Conservation (phyloP, 306 rosid genomes). For the Fragaria vesca region DNA sequence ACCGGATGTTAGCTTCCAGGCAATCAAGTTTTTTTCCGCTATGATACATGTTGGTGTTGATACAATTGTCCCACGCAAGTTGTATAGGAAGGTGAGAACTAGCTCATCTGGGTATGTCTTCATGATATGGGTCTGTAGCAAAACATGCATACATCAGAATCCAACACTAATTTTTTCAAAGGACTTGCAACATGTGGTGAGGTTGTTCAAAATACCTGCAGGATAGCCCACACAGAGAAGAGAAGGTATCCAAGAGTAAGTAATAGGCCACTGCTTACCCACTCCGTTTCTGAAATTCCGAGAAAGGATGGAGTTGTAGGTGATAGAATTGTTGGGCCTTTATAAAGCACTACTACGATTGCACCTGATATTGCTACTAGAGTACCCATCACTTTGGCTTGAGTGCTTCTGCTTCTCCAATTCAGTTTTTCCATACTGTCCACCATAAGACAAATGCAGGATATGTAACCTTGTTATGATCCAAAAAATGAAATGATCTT, state of each 20-base stretch:
- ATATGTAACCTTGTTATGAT: too few species aligned
- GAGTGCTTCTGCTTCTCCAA: conserved; percentile 38
- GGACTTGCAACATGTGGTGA: too few species aligned
- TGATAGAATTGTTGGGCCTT: conserved; percentile 37
- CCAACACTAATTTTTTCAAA: too few species aligned
- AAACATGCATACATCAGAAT: background rate
- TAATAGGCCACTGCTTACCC: conserved; percentile 49
- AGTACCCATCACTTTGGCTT: conserved; percentile 52
- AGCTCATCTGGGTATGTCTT: conserved; percentile 48
- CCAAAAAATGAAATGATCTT: background rate
- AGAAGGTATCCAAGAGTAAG: conserved; percentile 31
- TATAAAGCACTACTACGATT: conserved; percentile 41
- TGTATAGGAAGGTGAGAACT: conserved; percentile 42
- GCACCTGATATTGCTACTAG: conserved; percentile 45
- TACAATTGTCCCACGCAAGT: conserved; percentile 40
- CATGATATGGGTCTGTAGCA: conserved; percentile 33
- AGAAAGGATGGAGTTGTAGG: conserved; percentile 13
- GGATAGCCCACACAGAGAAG: conserved; percentile 39
- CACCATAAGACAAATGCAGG: background rate
- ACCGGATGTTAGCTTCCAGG: conserved; percentile 47
- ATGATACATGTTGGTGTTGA: conserved; percentile 47
- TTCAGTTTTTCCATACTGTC: conserved; percentile 37
- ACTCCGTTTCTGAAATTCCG: conserved; percentile 29
- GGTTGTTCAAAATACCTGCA: conserved; percentile 35
- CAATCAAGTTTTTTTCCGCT: conserved; percentile 38